A percentile compares a stretch with the other conserved stretches of the same genome.
These are phyloP conservation scores for Sporothrix dimorphospora DNA, from an alignment of 2,329 filamentous ascomycete species.

Conservation along the genomic window DNA sequence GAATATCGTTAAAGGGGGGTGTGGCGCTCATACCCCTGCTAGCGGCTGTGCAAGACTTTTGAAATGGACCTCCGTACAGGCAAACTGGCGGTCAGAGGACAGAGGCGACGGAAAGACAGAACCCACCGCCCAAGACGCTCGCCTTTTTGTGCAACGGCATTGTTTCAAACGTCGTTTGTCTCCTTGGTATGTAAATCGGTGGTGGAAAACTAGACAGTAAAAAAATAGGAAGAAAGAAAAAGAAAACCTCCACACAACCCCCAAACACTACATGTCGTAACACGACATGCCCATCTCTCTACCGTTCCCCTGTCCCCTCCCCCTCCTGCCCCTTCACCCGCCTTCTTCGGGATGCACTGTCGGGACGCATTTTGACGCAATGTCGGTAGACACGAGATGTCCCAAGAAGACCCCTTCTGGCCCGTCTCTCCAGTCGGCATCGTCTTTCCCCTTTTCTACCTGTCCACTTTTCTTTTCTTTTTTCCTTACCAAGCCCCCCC, in stretches of 20 bases:
- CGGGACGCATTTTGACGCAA: background rate
- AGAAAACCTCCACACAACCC: background rate
- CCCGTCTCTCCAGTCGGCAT: background rate
- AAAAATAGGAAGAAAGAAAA: background rate
- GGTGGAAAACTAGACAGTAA: background rate
- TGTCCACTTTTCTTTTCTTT: background rate
- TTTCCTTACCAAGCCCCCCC: too few relatives aligned
- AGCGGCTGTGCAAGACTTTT: too few relatives aligned
- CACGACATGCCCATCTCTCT: background rate
- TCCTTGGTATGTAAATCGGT: background rate
- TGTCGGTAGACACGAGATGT: background rate
- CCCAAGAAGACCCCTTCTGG: background rate
- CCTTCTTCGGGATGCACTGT: background rate
- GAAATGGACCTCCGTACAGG: too few relatives aligned
- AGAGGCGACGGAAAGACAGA: background rate
- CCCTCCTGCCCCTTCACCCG: background rate
- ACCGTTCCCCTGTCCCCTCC: background rate
- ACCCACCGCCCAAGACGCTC: background rate
- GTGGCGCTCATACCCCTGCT: too few relatives aligned
- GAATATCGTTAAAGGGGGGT: too few relatives aligned
- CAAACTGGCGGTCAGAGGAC: slow-evolving; percentile 14
- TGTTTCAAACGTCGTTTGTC: slow-evolving; percentile 17
- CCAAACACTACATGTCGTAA: slow-evolving; percentile 15
- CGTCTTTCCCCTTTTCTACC: background rate
- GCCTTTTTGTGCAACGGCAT: slow-evolving; percentile 3